Evolutionary conservation across 768 basidiomycete species (phyloP), one percentile per base, ranked within the genome.

Genomic region (Strobilomyces confusus): DNA sequence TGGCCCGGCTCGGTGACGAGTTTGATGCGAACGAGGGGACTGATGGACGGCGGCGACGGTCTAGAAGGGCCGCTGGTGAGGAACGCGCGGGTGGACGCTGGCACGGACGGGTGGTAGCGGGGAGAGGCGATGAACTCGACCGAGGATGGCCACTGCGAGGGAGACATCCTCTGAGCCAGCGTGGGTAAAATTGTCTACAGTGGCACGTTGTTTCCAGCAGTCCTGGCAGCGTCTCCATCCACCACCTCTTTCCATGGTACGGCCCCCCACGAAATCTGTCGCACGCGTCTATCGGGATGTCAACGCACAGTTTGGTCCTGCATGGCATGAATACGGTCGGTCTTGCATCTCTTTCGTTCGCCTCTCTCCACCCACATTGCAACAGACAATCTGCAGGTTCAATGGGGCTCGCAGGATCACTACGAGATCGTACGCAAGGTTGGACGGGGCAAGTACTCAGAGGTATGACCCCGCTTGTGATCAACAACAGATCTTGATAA

Each of bases 381-480:
- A 58, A 55, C 66, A 92, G 92, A 98, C 78, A 95, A 94, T 70
- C 80, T 98, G 13, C 91, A 93, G 72, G 89, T 98, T n/a, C 90
- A 94, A 62, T 98, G 94, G 94, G 94, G 94, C 49, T 82, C 87
- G 7, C 94, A 98, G 74, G 94, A 97, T 73, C 92, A 95, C 72
- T 98, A 98, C 65, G 94, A 98, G 74, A 95, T 98, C 68, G 92
- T 98, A 32, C 80, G 94, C 53, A 98, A 98, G 74, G 94, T 98
- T 9, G 94, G 94, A 22, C 75, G 94, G 57, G 94, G 94, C 56
- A 98, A 98, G 70, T 95, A 95, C 68, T 93, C 91, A 40, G 94
- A 95, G 82, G 93, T 92, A 56, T 49, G 74, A 61, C 53, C 51
- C 25, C 41, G 20, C 41, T 23, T 37, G 33, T 55, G 44, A 55